Base-by-base conservation (phyloP, 2,329 filamentous ascomycete genomes). In the Venturia effusa region DNA sequence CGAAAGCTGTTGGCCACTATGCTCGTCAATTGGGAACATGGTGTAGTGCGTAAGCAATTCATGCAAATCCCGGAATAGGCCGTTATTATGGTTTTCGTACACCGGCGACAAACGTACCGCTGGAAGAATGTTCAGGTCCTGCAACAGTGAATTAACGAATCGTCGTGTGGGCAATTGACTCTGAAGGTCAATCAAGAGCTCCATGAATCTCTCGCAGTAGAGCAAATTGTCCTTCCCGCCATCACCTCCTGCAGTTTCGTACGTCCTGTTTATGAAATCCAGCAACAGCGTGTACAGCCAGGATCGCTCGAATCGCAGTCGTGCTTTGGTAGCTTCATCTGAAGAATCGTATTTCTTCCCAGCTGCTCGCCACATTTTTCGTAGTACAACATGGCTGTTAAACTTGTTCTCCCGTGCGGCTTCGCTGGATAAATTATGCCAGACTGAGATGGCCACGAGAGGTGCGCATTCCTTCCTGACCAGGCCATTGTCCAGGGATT, bases 401-500 rank as follows among this genome's bases (percentile, higher is more conserved):
- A 99, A 81, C 64, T 86, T 84, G 40, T 79, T 79, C 63, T 96
- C 90, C 68, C 91, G 84, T 67, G 86, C 84, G 65, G 83, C 81
- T 40, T 95, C 91, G 64, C 84, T 89, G 37, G 90, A 89, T 43
- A 99, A 78, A 72, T 96, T 95, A 71, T 97, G 90, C 94, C 94
- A 99, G 70, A 94, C 91, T 0, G 90, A 88, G 69, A 99, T 96
- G 15, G 92, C 94, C 24, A 99, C 93, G 61, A 99, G 79, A 1
- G 95, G 91, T 7, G 93, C 94, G 75, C 94, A 97, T 79, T 99
- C 94, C 74, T 97, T 97, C 67, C 94, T 87, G 61, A 99, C 89
- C 64, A 96, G 84, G 43, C 84, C 84, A 72, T 87, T 92, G 74
- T 99, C 95, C 39, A 99, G 81, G 59, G 92, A 97, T 74, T 97